Evolutionary conservation across 495 filamentous ascomycete genomes (phyloP), one percentile per base, ranked within the genome.

Genomic region (Massariosphaeria phaeospora): DNA sequence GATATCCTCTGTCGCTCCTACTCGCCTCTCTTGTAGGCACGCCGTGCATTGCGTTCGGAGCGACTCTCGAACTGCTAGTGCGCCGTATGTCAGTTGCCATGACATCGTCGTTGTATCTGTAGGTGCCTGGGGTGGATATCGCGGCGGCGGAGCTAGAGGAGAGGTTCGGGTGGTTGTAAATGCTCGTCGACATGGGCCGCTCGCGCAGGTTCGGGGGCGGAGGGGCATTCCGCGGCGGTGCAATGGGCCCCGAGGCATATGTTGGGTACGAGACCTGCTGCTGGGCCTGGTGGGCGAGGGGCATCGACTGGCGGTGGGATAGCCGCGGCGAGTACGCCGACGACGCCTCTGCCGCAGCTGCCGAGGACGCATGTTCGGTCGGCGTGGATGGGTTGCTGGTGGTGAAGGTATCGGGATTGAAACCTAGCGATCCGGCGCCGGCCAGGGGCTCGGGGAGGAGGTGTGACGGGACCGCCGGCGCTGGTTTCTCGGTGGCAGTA

Each of bases 21-120:
- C 81, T 89, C 29, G 76, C 73, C 61, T 93, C 85, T 61, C 86
- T 76, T 29, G 78, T 76, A 5, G 81, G 83, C 13, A 85, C 76
- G 3, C 79, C 83, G 51, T 85, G 79, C 62, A 84, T 76, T 18
- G 79, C 82, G 31, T 76, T 70, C 10, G 75, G 75, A n/a, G 78
- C 79, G 34, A 77, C 76, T 59, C 84, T 76, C 15, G 84, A 82
- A 55, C 82, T 80, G 59, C 72, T 76, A 78, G 29, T 55, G 39
- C 52, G 38, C 78, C 78, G 27, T 81, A 82, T n/a, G 78, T 77
- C 61, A 88, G 82, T 43, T 23, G 63, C 43, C 38, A 49, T 36
- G 11, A 30, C 46, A n/a, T 71, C 69, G 33, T 73, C 69, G 13
- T 67, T 64, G 38, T 70, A 73, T 41, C 69, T 44, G 53, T 72